Evolutionary conservation across 192 early-diverging fungal species (phyloP), one percentile per base, ranked within the genome.

Genomic region (Umbelopsis ramanniana): DNA sequence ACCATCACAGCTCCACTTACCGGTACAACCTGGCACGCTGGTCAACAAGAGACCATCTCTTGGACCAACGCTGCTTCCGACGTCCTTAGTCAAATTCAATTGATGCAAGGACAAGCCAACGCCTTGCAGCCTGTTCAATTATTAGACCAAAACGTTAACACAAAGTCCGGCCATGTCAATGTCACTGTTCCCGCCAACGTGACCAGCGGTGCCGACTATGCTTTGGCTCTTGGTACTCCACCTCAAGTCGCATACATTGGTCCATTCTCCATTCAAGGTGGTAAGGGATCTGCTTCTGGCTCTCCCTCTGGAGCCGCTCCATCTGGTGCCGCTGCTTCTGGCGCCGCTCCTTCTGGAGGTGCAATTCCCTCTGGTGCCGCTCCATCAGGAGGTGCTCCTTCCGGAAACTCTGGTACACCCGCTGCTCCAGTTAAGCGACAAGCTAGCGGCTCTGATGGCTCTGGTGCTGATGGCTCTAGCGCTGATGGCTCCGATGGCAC

Each of bases 211-310:
- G 15, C 23, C 14, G 55, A 74, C 14, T 74, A 74, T 43, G 57
- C 73, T 63, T 38, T 74, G 14, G 73, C 73, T 10, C 45, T 74
- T 37, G 73, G 73, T 9, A 38, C 52, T 15, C 19, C 67, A 9
- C 43, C 43, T 9, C 40, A 74, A 15, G 69, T 69, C 46, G 53
- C 73, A n/a, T 74, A 74, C 46, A 74, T 74, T 66, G 73, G 73
- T 43, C 46, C 45, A 8, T 74, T 74, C 52, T 29, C 24, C 24
- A 43, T 74, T 17, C 23, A 46, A 17, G 50, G 40, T 26, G 53
- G 52, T 43, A 54, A 38, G 21, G 29, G 46, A 50, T 40, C 21
- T 23, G 50, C 22, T 37, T 53, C 52, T 37, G 50, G 40, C 46
- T 26, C 21, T 35, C 9, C 48, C 35, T 21, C 52, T 43, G 52